A percentile compares a stretch with the other conserved stretches of the same genome.
Conservation (phyloP, 805 yeast genomes). For the Yamadazyma nakazawae region DNA sequence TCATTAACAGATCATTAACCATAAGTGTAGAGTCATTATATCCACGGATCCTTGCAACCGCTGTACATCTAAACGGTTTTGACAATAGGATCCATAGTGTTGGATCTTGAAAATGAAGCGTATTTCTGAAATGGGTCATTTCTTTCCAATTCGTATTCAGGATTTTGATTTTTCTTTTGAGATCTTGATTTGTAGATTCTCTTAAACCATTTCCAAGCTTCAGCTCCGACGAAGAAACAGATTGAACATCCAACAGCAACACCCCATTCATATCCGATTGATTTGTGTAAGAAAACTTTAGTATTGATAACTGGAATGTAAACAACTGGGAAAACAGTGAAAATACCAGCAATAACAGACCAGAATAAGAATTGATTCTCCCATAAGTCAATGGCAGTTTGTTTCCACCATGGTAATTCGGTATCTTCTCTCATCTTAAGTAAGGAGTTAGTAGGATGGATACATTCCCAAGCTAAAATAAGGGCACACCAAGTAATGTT, state of each 20-base stretch:
- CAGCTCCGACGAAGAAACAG: conserved; percentile 31
- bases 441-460: conserved; percentile 34
- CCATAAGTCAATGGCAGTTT: conserved; percentile 34
- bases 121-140: conserved; percentile 39
- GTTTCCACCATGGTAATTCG: conserved; percentile 35
- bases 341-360: conserved; percentile 34
- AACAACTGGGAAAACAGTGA: conserved; percentile 38
- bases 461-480: conserved; percentile 39
- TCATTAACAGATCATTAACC: too few species aligned
- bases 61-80: neutral
- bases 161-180: conserved; percentile 19
- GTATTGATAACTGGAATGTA: conserved; percentile 40
- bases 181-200: conserved; percentile 27
- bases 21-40: too few species aligned
- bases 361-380: conserved; percentile 35
- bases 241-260: conserved; percentile 30
- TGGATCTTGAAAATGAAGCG: conserved; percentile 38
- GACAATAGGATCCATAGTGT: conserved; percentile 25
- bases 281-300: conserved; percentile 37
- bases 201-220: conserved; percentile 40
- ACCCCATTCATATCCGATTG: conserved; percentile 41
- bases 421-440: conserved; percentile 37
- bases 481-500: conserved; percentile 43
- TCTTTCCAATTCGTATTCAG: conserved; percentile 39
- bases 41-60: neutral